phyloP scores from a whole-genome alignment of 106 monocot genomes.

The Dioscorea alata region DNA sequence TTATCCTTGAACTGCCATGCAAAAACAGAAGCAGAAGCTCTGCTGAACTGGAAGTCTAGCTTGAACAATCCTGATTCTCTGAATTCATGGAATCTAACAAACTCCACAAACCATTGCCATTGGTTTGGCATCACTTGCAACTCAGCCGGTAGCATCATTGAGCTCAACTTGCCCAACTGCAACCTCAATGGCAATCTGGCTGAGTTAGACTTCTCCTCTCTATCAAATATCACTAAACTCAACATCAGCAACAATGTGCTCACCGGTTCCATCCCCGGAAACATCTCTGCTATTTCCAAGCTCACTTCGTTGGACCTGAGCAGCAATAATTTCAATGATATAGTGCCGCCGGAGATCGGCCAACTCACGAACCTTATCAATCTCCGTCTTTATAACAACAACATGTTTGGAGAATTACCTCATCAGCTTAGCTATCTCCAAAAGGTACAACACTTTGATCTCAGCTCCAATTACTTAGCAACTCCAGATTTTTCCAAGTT shows the following conservation, averaged over 20 bases:
- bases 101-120: conserved; percentile 23
- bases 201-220: conserved; percentile 34
- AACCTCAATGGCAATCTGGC: conserved; percentile 40
- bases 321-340: conserved; percentile 22
- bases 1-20: neutral
- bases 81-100: conserved; percentile 27
- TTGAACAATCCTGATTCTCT: conserved; percentile 22
- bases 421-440: conserved; percentile 40
- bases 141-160: conserved; percentile 25
- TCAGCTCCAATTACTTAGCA: conserved; percentile 38
- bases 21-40: conserved; percentile 32
- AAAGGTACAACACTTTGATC: conserved; percentile 36
- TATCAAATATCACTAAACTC: conserved; percentile 38
- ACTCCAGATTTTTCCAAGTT: conserved; percentile 33
- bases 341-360: conserved; percentile 38
- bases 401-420: conserved; percentile 19
- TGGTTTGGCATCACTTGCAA: conserved; percentile 55
- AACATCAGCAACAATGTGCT: conserved; percentile 44
- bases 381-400: conserved; percentile 49
- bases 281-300: conserved; percentile 31
- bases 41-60: conserved; percentile 50
- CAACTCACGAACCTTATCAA: conserved; percentile 30
- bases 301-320: conserved; percentile 40
- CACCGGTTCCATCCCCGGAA: conserved; percentile 35
- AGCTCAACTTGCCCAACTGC: conserved; percentile 15